These are phyloP conservation scores for Aspergillus sp. DNA, from an alignment of 2,329 filamentous ascomycete species.

Conservation along the genomic window DNA sequence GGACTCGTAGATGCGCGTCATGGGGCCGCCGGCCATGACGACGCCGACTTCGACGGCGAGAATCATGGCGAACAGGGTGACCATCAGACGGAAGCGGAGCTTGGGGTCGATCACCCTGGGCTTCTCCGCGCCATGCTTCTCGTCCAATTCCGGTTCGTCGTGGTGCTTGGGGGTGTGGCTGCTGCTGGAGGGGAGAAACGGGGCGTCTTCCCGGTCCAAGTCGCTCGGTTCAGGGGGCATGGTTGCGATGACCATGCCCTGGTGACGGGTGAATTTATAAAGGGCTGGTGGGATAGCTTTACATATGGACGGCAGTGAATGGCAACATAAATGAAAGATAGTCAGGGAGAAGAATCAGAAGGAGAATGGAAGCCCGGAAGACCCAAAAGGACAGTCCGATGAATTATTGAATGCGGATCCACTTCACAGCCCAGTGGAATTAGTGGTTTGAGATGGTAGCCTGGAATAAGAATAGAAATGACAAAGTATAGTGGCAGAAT, in stretches of 20 bases:
- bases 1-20: conserved; percentile 50
- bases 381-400: background rate
- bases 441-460: too few species aligned
- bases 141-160: background rate
- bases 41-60: conserved; percentile 46
- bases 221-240: conserved; percentile 26
- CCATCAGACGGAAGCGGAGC: conserved; percentile 36
- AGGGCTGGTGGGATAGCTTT: background rate
- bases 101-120: conserved; percentile 20
- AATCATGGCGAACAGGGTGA: conserved; percentile 43
- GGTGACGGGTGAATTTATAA: background rate
- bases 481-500: too few species aligned
- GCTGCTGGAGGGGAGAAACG: conserved; percentile 26
- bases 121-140: conserved; percentile 8
- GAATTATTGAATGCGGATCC: background rate
- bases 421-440: background rate
- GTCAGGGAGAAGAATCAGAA: too few species aligned
- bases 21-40: conserved; percentile 45
- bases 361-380: background rate
- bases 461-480: too few species aligned
- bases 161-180: background rate
- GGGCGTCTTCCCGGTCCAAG: conserved; percentile 30
- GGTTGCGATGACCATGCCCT: conserved; percentile 9
- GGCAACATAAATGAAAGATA: too few species aligned
- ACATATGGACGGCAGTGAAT: too few species aligned